Base-by-base conservation (phyloP, 371 early-diverging fungal genomes). In the Rhizopus arrhizus region DNA sequence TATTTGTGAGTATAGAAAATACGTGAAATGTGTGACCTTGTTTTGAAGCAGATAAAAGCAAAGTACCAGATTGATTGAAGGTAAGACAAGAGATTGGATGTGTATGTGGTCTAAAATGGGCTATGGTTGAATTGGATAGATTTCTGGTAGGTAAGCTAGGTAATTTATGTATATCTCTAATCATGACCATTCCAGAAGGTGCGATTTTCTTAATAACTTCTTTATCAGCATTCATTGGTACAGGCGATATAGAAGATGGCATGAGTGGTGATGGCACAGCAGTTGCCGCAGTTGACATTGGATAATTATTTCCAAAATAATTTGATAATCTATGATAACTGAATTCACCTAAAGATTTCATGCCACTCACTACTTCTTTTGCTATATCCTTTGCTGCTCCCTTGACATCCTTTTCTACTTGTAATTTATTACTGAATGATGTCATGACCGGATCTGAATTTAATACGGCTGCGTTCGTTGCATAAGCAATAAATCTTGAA, bases 21-120 rank as follows among this genome's bases (percentile, higher is more conserved):
- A 91, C 72, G 53, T 90, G 89, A 66, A 92, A 89, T 15, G 85
- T 88, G 50, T 87, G 89, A 5, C 89, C 94, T 58, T 88, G 87
- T 13, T 80, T 83, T 5, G 91, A 90, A 2, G 87, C 85, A 5
- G 94, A 91, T 53, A 90, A 73, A 2, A 91, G 67, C 5, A 91
- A 65, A 0, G 89, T 87, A 15, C 90, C 89, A 10, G 88, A 80
- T 11, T 79, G 76, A 52, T 88, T 89, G 46, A 92, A 89, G 12
- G 74, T 70, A 10, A 91, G 65, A 34, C 84, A 74, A 5, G 87
- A 78, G 10, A 92, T 77, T 1, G 89, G 85, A 64, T 92, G 89
- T 8, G 79, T 76, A 59, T 94, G 94, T 0, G 90, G 87, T 61
- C 86, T 81, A 74, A 90, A 91, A 61, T 90, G 91, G 10, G 90